Base-by-base conservation (phyloP, 495 filamentous ascomycete species). In the Apodospora peruviana region DNA sequence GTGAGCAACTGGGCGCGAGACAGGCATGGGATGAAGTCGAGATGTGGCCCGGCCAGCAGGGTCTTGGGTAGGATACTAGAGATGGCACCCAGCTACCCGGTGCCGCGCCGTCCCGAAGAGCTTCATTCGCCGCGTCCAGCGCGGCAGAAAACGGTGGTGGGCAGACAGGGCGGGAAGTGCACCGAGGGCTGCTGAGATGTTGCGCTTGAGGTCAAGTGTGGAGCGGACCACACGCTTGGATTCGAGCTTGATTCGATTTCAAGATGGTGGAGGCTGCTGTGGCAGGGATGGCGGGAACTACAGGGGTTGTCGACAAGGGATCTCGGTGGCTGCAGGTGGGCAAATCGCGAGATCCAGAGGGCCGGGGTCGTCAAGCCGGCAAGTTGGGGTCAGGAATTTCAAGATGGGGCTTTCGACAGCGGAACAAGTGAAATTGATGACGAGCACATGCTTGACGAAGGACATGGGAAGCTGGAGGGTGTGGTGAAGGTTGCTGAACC, bases 281-380 rank as follows among this genome's bases (percentile, higher is more conserved):
- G 7, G 36, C 10, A 38, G 36, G 36, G 36, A 5, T 38, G 36
- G 16, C 9, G 16, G 16, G 16, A n/a, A 18, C 16, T 32, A 41
- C 48, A 51, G 48, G 48, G 48, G 22, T 42, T n/a, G 34, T 18
- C 40, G 40, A 27, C 48, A 43, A 23, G 48, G 32, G 48, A 24
- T 22, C 29, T 21, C 16, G 22, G 12, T 43, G 47, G 47, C 39
- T 45, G 48, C 48, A 45, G 42, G 22, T 19, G 41, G 35, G 29
- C 40, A 45, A 51, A 51, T 45, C 48, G 48, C 41, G 35, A 43
- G 37, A 41, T 41, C 23, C 24, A 29, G 41, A 48, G 27, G 36
- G 36, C 8, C 36, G 16, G 36, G 36, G 10, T 14, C 14, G 14
- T 32, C n/a, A n/a, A n/a, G n/a, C n/a, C n/a, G n/a, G n/a, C n/a